Evolutionary conservation across 2,329 filamentous ascomycete genomes (phyloP).

Genomic region (Exophiala xenobiotica): DNA sequence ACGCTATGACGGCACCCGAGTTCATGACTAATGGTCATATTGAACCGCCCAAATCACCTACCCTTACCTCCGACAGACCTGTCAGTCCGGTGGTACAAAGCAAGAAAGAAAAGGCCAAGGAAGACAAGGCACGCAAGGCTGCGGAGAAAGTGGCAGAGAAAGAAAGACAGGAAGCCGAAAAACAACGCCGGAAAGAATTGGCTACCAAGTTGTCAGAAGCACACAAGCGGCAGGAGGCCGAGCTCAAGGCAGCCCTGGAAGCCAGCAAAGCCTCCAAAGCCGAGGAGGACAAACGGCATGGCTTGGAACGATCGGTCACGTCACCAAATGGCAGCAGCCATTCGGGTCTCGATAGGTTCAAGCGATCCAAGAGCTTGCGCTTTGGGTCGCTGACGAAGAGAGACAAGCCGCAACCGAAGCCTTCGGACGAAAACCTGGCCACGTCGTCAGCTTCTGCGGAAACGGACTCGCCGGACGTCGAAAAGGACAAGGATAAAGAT

Average conservation of each 20-base stretch:
- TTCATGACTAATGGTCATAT: conserved; percentile 33
- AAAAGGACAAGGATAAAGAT: conserved; percentile 37
- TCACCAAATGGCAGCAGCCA: conserved; percentile 16
- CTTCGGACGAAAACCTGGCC: conserved; percentile 17
- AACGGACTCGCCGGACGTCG: conserved; percentile 11
- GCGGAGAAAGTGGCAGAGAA: conserved; percentile 55
- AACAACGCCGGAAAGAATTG: conserved; percentile 52
- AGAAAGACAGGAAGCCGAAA: conserved; percentile 60
- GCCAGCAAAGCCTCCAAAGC: conserved; percentile 64
- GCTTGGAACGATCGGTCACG: conserved; percentile 25
- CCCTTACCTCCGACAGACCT: conserved; percentile 29
- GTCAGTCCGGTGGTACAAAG: conserved; percentile 47
- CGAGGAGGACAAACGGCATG: conserved; percentile 48
- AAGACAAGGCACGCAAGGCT: conserved; percentile 59
- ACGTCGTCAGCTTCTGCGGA: conserved; percentile 10
- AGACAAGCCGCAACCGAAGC: conserved; percentile 22
- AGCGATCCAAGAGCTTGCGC: conserved; percentile 54
- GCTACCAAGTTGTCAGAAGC: conserved; percentile 58
- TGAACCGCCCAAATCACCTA: conserved; percentile 20
- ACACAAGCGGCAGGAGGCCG: conserved; percentile 60
- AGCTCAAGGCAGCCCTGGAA: conserved; percentile 63
- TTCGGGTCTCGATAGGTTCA: conserved; percentile 61
- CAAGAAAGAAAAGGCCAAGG: conserved; percentile 64
- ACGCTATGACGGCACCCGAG: conserved; percentile 62
- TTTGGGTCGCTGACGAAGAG: conserved; percentile 28